Base-by-base conservation (phyloP, 225 moss, liverwort and hornwort species). In the Takakia lepidozioides region DNA sequence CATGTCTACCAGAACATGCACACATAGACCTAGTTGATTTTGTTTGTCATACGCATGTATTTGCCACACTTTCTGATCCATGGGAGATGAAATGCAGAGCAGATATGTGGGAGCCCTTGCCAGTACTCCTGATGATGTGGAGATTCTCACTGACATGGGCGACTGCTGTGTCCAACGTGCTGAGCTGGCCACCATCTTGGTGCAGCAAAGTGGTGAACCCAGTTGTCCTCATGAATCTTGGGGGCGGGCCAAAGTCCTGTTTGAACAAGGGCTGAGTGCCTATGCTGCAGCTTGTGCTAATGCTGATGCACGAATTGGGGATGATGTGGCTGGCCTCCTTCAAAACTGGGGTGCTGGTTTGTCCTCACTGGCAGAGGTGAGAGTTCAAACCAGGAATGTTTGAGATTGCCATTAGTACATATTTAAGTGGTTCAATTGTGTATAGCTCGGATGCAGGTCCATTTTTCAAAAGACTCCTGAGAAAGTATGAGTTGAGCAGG, bases 321-420 rank as follows among this genome's bases (percentile, higher is more conserved):
- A 92, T 51, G 87, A 92, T 67, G 61, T 92, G 21, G 76, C 79
- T 46, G 87, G 87, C 17, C 53, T 87, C 46, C 75, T 92, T 47
- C 85, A 92, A 43, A 92, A 92, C 24, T 87, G 80, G 85, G 78
- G 84, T 59, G 84, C 80, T 27, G 74, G 82, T 47, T 61, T 87
- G 24, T 63, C 66, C 18, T 92, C 84, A 20, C 63, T 73, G 57
- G 81, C 78, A 49, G 75, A 81, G 83, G 89, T 90, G 30, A 25
- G 2, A 19, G n/a, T n/a, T n/a, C n/a, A n/a, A n/a, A n/a, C n/a
- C n/a, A n/a, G n/a, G n/a, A n/a, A n/a, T n/a, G n/a, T n/a, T n/a
- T n/a, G n/a, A n/a, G n/a, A n/a, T n/a, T n/a, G n/a, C n/a, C n/a
- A n/a, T n/a, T n/a, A n/a, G n/a, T n/a, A n/a, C n/a, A n/a, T n/a